Evolutionary conservation across 2,329 filamentous ascomycete species (phyloP).

Genomic region (Colletotrichum musae): DNA sequence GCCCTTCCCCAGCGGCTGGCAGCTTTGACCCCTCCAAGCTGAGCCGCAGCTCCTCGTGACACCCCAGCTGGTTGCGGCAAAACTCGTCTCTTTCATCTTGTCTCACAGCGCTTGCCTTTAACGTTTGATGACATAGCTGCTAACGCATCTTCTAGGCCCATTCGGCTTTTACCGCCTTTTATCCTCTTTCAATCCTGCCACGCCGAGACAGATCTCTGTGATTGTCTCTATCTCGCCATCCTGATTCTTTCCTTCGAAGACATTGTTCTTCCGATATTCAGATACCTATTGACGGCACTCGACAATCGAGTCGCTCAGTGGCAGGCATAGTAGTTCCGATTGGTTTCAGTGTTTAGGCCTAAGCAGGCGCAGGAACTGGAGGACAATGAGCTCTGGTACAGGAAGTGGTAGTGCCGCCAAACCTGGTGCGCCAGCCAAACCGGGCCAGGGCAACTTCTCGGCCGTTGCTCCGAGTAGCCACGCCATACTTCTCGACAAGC

Average conservation of each 20-base stretch:
- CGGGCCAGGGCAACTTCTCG: conserved; percentile 62
- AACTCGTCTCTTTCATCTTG: conserved; percentile 39
- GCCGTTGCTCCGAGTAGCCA: conserved; percentile 70
- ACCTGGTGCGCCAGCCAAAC: conserved; percentile 65
- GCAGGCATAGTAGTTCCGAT: not conserved
- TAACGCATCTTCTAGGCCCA: conserved; percentile 32
- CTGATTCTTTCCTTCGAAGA: conserved; percentile 19
- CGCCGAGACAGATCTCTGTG: conserved; percentile 13
- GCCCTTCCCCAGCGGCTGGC: conserved; percentile 23
- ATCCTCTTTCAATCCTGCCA: conserved; percentile 33
- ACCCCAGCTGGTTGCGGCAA: conserved; percentile 37
- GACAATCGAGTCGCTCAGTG: conserved; percentile 2
- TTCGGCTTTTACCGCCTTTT: conserved; percentile 46
- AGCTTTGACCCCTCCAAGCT: conserved; percentile 38
- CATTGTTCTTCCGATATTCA: conserved; percentile 10
- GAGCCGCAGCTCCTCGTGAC: conserved; percentile 37
- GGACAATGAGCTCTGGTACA: conserved; percentile 63
- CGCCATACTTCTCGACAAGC: conserved; percentile 80
- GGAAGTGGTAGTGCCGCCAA: conserved; percentile 58
- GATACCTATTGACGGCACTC: not conserved
- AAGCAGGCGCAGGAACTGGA: conserved; percentile 1
- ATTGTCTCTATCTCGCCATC: conserved; percentile 1
- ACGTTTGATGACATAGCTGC: conserved; percentile 40
- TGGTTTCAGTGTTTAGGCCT: conserved; percentile 17
- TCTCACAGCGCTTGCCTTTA: conserved; percentile 39